Evolutionary conservation across 805 yeast genomes (phyloP), one percentile per base, ranked within the genome.

Genomic region (Ogataea angusta): DNA sequence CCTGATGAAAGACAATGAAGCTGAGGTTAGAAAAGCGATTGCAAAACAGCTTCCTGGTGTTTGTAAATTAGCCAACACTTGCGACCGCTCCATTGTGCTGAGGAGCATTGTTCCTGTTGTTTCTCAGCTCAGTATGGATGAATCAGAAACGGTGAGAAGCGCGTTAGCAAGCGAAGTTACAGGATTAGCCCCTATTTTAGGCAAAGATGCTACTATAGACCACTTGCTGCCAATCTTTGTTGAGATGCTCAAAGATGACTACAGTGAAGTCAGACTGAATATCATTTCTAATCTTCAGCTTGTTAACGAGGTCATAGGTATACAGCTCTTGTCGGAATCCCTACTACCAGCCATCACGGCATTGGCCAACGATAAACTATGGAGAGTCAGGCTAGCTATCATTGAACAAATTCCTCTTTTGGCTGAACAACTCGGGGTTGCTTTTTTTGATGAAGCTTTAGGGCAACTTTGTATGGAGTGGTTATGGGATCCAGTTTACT

Each of bases 341-440:
- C 71, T 93, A 48, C 72, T 93, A 51, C 99, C 99, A 3, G 98
- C 99, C 3, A 91, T 93, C 51, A 82, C 95, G 9, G 96, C 91
- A 52, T 74, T 93, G 51, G 98, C 99, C 9, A 90, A 89, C 60
- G 99, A 93, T 67, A 84, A 84, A 56, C 91, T 90, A 59, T 93
- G 99, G 99, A 80, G 99, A 59, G 97, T 93, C 21, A 80, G 98
- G 60, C 73, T 93, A 60, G 98, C 98, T 9, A 93, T 93, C 47
- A 93, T 93, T 57, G 95, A 93, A 62, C 93, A 93, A 67, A 88
- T 90, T 51, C 99, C 99, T 22, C 73, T 91, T 48, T 72, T 93
- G 51, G 97, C 98, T 6, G 85, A 85, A 55, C 98, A 93, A 67
- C 72, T 93, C 45, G 99, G 99, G 21, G 90, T 85, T 38, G 81